Evolutionary conservation across 257 asterid genomes (phyloP), one percentile per base, ranked within the genome.

Genomic region (Plantago elongata): DNA sequence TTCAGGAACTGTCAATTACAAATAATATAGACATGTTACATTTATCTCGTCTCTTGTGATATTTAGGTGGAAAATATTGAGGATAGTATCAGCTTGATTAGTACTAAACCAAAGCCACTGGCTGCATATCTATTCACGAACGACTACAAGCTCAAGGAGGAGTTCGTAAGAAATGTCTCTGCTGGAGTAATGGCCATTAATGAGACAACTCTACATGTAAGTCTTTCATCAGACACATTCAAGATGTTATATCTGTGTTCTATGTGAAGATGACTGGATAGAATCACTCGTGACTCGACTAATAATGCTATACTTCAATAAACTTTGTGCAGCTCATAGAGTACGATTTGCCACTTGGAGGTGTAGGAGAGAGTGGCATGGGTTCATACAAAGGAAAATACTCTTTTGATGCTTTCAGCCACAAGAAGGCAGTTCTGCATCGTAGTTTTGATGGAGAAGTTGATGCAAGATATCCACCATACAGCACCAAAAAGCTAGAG

Each of bases 301-400:
- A 3, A 17, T 3, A 50, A 7, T 11, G 5, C 45, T 68, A 49
- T 22, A 22, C 27, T 22, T 61, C 27, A 38, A 48, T 60, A 13
- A 57, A 68, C 14, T 45, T 64, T 56, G 44, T 76, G 85, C 84
- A 92, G 97, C 70, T 84, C 69, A 70, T 81, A 5, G 81, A 71
- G 66, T 48, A 65, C 18, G 37, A 79, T 7, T 65, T 92, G 72
- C 99, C 97, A 29, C 89, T 92, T 52, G 99, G 99, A 37, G 99
- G 99, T 4, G 91, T 92, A 13, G 99, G 97, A 34, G 96, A 79
- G 74, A 92, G 99, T 69, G 99, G 99, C 64, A 89, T 77, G 80
- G 99, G 99, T 37, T 65, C 95, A 43, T 92, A 86, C 83, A 96
- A 92, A 17, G 99, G 99, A 6, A 92, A 81, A 72, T 83, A 81